These are phyloP conservation scores for Oligophagozyma castellii DNA, from an alignment of 1,139 yeast species.

Conservation along the genomic window DNA sequence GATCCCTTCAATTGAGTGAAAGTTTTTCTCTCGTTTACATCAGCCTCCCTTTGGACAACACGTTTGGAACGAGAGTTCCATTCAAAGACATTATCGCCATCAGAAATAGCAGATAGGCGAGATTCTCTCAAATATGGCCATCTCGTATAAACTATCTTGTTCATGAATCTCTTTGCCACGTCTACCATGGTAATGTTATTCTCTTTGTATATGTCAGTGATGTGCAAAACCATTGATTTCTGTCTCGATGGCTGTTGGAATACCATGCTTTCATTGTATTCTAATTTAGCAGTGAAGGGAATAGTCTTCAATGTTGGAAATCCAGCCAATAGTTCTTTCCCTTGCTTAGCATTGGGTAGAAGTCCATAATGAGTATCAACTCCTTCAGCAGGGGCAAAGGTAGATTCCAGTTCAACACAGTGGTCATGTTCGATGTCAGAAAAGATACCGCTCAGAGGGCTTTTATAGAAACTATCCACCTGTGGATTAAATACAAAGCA, in stretches of 20 bases:
- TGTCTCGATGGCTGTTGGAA: conserved; percentile 80
- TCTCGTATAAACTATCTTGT: conserved; percentile 52
- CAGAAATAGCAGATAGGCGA: conserved; percentile 50
- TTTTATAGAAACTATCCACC: conserved; percentile 48
- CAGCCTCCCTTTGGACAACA: conserved; percentile 31
- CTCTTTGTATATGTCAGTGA: conserved; percentile 44
- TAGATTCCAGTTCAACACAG: conserved; percentile 42
- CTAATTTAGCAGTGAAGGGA: conserved; percentile 42
- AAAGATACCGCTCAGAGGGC: conserved; percentile 72
- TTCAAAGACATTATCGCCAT: conserved; percentile 38
- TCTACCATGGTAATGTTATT: conserved; percentile 28
- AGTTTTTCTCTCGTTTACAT: conserved; percentile 30
- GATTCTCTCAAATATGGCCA: conserved; percentile 91
- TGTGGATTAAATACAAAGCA: conserved; percentile 68
- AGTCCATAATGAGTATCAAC: conserved; percentile 51
- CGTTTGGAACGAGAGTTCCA: conserved; percentile 26
- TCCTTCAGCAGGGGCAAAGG: conserved; percentile 20
- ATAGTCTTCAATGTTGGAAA: conserved; percentile 74
- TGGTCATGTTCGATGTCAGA: conserved; percentile 66
- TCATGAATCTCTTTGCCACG: conserved; percentile 47
- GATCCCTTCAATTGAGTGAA: conserved; percentile 28
- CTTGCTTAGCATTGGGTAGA: conserved; percentile 53
- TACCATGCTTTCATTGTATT: conserved; percentile 52
- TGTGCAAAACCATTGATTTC: conserved; percentile 59
- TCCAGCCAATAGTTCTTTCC: conserved; percentile 66